Percentiles rank a stretch among this genome's conserved stretches.
phyloP scores from a whole-genome alignment of 2,329 filamentous ascomycete species.

The Botrytis medusae region DNA sequence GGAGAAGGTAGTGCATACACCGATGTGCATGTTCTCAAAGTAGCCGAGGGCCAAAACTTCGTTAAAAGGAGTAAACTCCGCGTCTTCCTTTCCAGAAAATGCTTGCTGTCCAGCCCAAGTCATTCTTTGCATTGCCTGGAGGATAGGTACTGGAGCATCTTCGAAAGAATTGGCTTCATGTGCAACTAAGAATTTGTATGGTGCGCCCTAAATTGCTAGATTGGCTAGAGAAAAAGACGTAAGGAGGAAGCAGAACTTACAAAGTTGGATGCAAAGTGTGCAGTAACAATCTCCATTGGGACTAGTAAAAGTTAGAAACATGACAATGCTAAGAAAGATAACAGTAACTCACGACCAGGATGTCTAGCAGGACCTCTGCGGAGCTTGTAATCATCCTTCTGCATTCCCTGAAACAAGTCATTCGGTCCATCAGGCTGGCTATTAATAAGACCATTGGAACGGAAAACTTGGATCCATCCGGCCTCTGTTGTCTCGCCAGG shows the following conservation, averaged over 20 bases:
- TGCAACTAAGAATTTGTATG: constrained; percentile 64
- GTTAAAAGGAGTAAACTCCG: constrained; percentile 49
- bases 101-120: constrained; percentile 51
- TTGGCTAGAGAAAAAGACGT: constrained; percentile 7
- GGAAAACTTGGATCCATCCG: constrained; percentile 2
- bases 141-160: constrained; percentile 49
- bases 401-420: constrained; percentile 56
- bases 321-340: background rate
- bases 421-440: constrained; percentile 56
- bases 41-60: constrained; percentile 61
- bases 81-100: background rate
- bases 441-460: constrained; percentile 42
- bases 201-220: constrained; percentile 50
- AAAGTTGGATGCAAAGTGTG: constrained; percentile 53
- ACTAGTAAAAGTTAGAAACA: constrained; percentile 36
- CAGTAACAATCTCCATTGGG: constrained; percentile 48
- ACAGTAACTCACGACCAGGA: constrained; percentile 40
- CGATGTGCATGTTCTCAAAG: constrained; percentile 58
- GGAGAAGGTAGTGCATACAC: constrained; percentile 42
- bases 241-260: constrained; percentile 39
- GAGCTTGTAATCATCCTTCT: constrained; percentile 47
- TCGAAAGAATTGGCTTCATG: constrained; percentile 52
- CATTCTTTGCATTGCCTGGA: constrained; percentile 51
- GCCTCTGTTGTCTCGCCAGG: constrained; percentile 42
- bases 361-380: constrained; percentile 23